Percentiles rank a stretch among this genome's conserved stretches.
phyloP scores from a whole-genome alignment of 345 rosid species.

The Leavenworthia alabamica region DNA sequence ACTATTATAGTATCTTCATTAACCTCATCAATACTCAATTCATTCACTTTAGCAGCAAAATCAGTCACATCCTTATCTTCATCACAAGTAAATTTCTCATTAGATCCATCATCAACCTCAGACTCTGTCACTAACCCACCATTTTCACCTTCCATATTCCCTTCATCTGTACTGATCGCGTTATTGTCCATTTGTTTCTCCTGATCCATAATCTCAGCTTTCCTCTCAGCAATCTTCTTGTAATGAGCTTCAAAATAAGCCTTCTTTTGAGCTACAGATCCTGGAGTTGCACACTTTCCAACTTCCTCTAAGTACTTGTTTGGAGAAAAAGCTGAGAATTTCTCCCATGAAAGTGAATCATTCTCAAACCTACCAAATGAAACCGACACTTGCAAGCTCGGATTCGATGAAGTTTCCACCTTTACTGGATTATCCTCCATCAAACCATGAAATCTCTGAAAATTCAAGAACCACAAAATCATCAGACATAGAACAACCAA shows the following conservation, averaged over 20 bases:
- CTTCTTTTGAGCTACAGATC: constrained; percentile 89
- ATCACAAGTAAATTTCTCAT: constrained; percentile 26
- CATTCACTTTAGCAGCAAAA: constrained; percentile 29
- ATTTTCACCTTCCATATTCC: too few relatives aligned
- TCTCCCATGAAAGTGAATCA: constrained; percentile 91
- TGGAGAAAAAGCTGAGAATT: constrained; percentile 74
- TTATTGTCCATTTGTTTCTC: constrained; percentile 51
- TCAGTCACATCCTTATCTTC: constrained; percentile 22
- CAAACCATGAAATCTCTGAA: too few relatives aligned
- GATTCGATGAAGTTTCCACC: constrained; percentile 40
- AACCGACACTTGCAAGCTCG: constrained; percentile 56
- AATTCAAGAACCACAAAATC: too few relatives aligned
- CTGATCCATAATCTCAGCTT: constrained; percentile 57
- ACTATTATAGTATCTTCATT: constrained; percentile 34
- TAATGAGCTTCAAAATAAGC: constrained; percentile 98
- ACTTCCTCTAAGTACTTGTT: constrained; percentile 96
- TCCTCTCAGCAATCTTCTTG: constrained; percentile 75
- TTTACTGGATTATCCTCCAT: constrained; percentile 38
- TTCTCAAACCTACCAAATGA: constrained; percentile 83
- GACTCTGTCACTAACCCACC: too few relatives aligned
- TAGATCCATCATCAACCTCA: constrained; percentile 10
- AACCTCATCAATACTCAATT: constrained; percentile 6
- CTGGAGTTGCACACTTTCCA: constrained; percentile 85
- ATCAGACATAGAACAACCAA: too few relatives aligned
- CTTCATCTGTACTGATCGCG: too few relatives aligned